A percentile compares a stretch with the other conserved stretches of the same genome.
Conservation (phyloP, 2,329 filamentous ascomycete genomes). For the Claviceps humidiphila region DNA sequence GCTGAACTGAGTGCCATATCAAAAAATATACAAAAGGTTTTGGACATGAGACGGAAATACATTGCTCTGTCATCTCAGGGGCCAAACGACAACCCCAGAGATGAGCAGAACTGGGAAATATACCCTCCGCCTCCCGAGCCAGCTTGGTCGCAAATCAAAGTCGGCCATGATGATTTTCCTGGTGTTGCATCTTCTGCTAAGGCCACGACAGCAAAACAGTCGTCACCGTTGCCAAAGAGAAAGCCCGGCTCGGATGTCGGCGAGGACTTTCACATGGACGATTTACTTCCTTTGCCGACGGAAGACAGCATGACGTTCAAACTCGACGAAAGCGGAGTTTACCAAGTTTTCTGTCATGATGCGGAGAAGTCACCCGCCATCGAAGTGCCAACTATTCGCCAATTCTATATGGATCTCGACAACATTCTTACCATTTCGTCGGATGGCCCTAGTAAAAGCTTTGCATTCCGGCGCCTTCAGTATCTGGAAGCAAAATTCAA, state of each 20-base stretch:
- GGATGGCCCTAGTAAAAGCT: slow-evolving; percentile 91
- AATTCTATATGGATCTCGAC: slow-evolving; percentile 94
- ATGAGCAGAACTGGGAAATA: slow-evolving; percentile 69
- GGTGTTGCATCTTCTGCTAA: background rate
- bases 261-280: slow-evolving; percentile 76
- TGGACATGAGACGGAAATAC: slow-evolving; percentile 81
- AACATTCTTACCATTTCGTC: slow-evolving; percentile 78
- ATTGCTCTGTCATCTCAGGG: slow-evolving; percentile 74
- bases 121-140: slow-evolving; percentile 88
- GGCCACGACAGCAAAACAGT: slow-evolving; percentile 4
- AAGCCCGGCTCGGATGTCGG: slow-evolving; percentile 87
- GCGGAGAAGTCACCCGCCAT: slow-evolving; percentile 56
- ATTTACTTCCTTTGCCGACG: slow-evolving; percentile 61
- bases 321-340: slow-evolving; percentile 75
- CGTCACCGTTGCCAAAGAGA: slow-evolving; percentile 41
- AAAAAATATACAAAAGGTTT: slow-evolving; percentile 76
- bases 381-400: slow-evolving; percentile 77
- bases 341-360: slow-evolving; percentile 73
- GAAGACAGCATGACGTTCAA: slow-evolving; percentile 60
- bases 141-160: slow-evolving; percentile 47
- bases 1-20: slow-evolving; percentile 78
- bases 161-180: slow-evolving; percentile 9
- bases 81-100: slow-evolving; percentile 74
- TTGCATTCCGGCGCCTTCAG: slow-evolving; percentile 85
- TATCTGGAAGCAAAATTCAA: slow-evolving; percentile 97